Evolutionary conservation across 306 rosid species (phyloP).

Genomic region (Delonix regia): DNA sequence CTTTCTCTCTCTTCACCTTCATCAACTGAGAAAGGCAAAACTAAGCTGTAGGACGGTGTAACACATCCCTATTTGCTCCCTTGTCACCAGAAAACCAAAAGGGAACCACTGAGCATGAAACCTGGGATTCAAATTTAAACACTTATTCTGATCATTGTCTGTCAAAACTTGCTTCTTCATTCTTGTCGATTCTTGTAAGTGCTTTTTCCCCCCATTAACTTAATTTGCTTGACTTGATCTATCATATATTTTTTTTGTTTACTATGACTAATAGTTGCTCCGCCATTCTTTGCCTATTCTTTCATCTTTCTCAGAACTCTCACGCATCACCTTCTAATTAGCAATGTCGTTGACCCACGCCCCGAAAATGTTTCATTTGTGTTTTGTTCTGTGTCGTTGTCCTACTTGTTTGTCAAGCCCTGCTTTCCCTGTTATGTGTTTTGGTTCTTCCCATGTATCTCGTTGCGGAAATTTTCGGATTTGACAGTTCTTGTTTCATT

Average conservation of each 20-base stretch:
- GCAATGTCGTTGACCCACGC: constrained; percentile 52
- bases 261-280: neutral
- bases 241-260: neutral
- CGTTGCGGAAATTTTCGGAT: neutral
- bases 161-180: neutral
- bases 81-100: neutral
- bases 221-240: constrained; percentile 11
- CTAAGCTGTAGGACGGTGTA: constrained; percentile 7
- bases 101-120: constrained; percentile 17
- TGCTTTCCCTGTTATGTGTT: constrained; percentile 8
- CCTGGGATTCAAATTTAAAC: neutral
- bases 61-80: neutral
- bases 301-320: neutral
- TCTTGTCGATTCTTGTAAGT: constrained; percentile 43
- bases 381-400: constrained; percentile 9
- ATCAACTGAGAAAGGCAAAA: constrained; percentile 31
- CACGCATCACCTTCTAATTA: constrained; percentile 2
- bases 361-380: neutral
- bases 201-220: neutral
- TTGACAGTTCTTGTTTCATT: neutral
- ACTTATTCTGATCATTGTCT: constrained; percentile 14
- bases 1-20: constrained; percentile 12
- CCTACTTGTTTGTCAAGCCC: constrained; percentile 8
- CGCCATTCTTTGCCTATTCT: neutral
- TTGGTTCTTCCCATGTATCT: neutral